A percentile compares a stretch with the other conserved stretches of the same genome.
Evolutionary conservation across 768 basidiomycete species (phyloP).

Genomic region (Mrakia blollopis): DNA sequence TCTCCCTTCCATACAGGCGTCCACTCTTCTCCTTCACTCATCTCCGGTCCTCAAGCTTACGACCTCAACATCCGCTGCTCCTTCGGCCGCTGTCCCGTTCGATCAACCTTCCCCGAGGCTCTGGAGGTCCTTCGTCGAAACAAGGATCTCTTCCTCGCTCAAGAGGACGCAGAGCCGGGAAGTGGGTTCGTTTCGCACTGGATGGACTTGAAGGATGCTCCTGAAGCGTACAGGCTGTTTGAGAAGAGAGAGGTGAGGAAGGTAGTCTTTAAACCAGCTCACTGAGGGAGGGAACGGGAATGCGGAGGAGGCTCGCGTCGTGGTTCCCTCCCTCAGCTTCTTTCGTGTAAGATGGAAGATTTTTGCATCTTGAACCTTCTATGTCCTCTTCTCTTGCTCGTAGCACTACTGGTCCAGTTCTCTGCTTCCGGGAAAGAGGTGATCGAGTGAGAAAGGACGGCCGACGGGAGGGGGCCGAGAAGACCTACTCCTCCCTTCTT

Average conservation of each 20-base stretch:
- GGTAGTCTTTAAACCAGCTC: slow-evolving; percentile 22
- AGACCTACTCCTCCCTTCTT: too few species aligned
- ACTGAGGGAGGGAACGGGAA: background rate
- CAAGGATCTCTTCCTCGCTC: slow-evolving; percentile 57
- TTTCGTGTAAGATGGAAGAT: too few species aligned
- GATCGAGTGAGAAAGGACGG: too few species aligned
- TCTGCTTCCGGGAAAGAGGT: too few species aligned
- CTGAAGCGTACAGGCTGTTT: slow-evolving; percentile 24
- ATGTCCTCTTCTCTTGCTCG: too few species aligned
- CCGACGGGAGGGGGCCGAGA: too few species aligned
- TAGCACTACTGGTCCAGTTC: too few species aligned
- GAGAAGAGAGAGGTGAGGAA: slow-evolving; percentile 19
- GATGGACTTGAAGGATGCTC: slow-evolving; percentile 13
- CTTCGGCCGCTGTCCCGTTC: slow-evolving; percentile 76
- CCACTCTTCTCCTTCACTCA: slow-evolving; percentile 9
- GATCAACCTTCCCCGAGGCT: slow-evolving; percentile 68
- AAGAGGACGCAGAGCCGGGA: background rate
- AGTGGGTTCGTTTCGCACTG: slow-evolving; percentile 22
- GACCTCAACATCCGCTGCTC: slow-evolving; percentile 73
- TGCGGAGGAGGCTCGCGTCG: too few species aligned
- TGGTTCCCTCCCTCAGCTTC: too few species aligned
- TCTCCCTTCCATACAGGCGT: slow-evolving; percentile 16
- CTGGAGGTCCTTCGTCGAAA: slow-evolving; percentile 63
- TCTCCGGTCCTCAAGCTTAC: slow-evolving; percentile 51
- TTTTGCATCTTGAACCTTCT: too few species aligned